phyloP scores from a whole-genome alignment of 2,329 filamentous ascomycete species.

The Colletotrichum australisinense region DNA sequence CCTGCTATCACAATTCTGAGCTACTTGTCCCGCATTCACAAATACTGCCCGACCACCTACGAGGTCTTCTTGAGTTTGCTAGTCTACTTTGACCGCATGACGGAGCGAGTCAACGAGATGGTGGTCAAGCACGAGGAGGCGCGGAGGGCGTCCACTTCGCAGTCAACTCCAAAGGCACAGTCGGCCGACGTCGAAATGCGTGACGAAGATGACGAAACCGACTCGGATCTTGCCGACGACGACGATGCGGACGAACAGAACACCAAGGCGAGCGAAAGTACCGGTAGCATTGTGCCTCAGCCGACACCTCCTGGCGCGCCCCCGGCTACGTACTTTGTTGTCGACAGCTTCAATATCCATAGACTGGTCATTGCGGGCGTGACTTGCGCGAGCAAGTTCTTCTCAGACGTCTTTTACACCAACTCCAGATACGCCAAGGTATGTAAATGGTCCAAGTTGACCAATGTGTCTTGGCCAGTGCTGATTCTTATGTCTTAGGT shows the following conservation, averaged over 20 bases:
- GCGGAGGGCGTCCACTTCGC: constrained; percentile 48
- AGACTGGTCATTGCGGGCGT: constrained; percentile 96
- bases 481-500: constrained; percentile 68
- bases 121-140: constrained; percentile 75
- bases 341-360: constrained; percentile 99
- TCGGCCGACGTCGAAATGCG: constrained; percentile 49
- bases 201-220: constrained; percentile 56
- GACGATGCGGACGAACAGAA: constrained; percentile 44
- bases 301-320: constrained; percentile 35
- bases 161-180: constrained; percentile 39
- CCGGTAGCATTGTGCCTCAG: constrained; percentile 13
- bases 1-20: constrained; percentile 97
- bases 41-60: constrained; percentile 98
- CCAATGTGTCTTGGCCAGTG: too few species aligned
- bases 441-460: constrained; percentile 44
- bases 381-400: constrained; percentile 99
- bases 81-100: constrained; percentile 99
- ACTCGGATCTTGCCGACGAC: constrained; percentile 63
- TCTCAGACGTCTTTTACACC: constrained; percentile 98
- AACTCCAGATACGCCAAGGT: constrained; percentile 99
- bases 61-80: constrained; percentile 96
- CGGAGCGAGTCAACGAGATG: constrained; percentile 89
- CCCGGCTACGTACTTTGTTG: constrained; percentile 80
- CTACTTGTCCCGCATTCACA: constrained; percentile 95
- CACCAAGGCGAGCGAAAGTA: constrained; percentile 41